Evolutionary conservation across 176 grass and related monocot genomes (phyloP).

Genomic region (Thinopyrum elongatum): DNA sequence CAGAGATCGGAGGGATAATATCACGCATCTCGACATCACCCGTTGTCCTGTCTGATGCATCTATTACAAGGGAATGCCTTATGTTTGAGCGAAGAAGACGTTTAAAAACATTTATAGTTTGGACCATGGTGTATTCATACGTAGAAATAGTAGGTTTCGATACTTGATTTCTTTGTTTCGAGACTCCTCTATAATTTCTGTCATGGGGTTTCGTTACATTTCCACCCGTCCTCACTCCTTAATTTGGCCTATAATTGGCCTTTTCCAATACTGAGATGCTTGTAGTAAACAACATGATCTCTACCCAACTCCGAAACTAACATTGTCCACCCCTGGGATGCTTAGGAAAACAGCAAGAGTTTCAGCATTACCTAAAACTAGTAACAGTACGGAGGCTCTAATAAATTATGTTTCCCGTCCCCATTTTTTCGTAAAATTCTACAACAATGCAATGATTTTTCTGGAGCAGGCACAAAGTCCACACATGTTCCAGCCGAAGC

Average conservation of each 20-base stretch:
- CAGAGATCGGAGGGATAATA: not conserved
- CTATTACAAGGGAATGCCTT: slow-evolving; percentile 4
- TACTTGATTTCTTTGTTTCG: not conserved
- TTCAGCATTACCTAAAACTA: slow-evolving; percentile 7
- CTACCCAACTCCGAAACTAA: not conserved
- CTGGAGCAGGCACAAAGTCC: not conserved
- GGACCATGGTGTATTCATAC: too few relatives aligned
- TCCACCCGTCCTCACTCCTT: not conserved
- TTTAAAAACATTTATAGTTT: too few relatives aligned
- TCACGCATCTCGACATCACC: not conserved
- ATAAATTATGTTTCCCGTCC: not conserved
- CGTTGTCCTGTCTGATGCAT: slow-evolving; percentile 1
- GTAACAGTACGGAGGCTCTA: not conserved
- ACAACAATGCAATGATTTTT: not conserved
- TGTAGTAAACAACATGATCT: slow-evolving; percentile 11
- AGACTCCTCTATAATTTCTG: not conserved
- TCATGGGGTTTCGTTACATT: not conserved
- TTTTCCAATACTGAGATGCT: slow-evolving; percentile 14
- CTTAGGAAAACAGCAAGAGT: slow-evolving; percentile 3
- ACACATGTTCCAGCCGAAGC: not conserved
- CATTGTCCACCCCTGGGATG: not conserved
- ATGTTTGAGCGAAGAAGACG: too few relatives aligned
- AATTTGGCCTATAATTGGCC: not conserved
- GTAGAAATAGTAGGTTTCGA: not conserved
- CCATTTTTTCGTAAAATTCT: not conserved